Base-by-base conservation (phyloP, 1,139 yeast genomes). In the Yamadazyma songkhlaensis region DNA sequence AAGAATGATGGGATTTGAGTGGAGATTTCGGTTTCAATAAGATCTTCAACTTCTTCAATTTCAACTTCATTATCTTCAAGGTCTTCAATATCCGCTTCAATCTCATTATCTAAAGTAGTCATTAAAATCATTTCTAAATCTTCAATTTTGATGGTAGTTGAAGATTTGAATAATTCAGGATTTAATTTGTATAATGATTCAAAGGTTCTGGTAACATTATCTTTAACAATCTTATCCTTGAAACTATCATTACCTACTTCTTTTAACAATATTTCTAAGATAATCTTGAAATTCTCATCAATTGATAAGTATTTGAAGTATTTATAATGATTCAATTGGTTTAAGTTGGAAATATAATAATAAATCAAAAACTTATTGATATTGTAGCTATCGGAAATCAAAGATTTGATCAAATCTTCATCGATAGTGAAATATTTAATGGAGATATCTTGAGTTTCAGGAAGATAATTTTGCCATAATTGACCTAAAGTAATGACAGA, bases 51-150 rank as follows among this genome's bases (percentile, higher is more conserved):
- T 9, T 26, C 42, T 20, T 40, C 41, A 23, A 41, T 31, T 9
- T 26, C 42, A n/a, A 32, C 40, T 10, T 31, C 37, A 14, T 29
- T 33, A 5, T 32, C 42, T 31, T 32, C 33, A 26, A 42, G 42
- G 6, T 31, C 36, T 31, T 51, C 47, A 28, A 62, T 39, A 3
- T 40, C 60, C n/a, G 50, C 47, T n/a, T 58, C 41, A 14, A 41
- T 35, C 11, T 47, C 48, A 10, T 54, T 54, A 21, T 61, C 61
- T 40, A 83, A 63, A 2, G 88, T 79, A 2, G 82, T 69, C 63
- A 85, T 84, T 36, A 86, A 64, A 42, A 73, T 68, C 69, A 86
- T 74, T 60, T 87, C 96, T 47, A 87, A 71, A 10, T 76, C 70
- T 28, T 75, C 75, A 14, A 82, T 47, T 25, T 68, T 62, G 31